phyloP scores from a whole-genome alignment of 2,329 filamentous ascomycete genomes.

The Pochonia chlamydosporia region DNA sequence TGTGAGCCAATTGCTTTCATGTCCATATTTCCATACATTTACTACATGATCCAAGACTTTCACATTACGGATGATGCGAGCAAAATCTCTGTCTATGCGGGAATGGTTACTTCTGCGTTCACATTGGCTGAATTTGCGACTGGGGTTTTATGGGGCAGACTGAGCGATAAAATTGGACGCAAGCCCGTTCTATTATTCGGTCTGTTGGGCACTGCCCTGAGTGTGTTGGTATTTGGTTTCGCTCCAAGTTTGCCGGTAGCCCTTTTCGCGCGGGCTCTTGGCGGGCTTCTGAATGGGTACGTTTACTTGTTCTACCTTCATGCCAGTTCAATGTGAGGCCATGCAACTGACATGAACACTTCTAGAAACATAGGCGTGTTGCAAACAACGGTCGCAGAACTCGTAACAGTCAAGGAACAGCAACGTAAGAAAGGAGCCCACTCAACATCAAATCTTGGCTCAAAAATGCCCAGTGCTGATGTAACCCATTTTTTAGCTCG shows the following conservation, averaged over 20 bases:
- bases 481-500: conserved; percentile 49
- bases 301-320: too few relatives aligned
- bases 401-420: conserved; percentile 89
- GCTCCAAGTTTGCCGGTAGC: conserved; percentile 76
- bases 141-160: conserved; percentile 84
- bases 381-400: conserved; percentile 89
- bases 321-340: too few relatives aligned
- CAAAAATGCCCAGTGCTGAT: neutral
- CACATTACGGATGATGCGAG: conserved; percentile 71
- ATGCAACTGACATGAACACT: conserved; percentile 1
- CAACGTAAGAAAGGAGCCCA: conserved; percentile 57
- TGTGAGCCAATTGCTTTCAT: conserved; percentile 99
- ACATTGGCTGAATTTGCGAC: conserved; percentile 93
- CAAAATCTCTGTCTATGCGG: conserved; percentile 85
- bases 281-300: conserved; percentile 88
- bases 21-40: conserved; percentile 98
- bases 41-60: conserved; percentile 95
- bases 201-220: conserved; percentile 84
- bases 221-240: conserved; percentile 90
- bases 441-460: neutral
- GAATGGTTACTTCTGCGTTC: conserved; percentile 94
- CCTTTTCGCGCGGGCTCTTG: conserved; percentile 79
- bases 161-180: conserved; percentile 87
- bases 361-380: conserved; percentile 84
- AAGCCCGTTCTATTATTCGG: conserved; percentile 89